Evolutionary conservation across 441 rosid species (phyloP).

Genomic region (Omphalea diandra): DNA sequence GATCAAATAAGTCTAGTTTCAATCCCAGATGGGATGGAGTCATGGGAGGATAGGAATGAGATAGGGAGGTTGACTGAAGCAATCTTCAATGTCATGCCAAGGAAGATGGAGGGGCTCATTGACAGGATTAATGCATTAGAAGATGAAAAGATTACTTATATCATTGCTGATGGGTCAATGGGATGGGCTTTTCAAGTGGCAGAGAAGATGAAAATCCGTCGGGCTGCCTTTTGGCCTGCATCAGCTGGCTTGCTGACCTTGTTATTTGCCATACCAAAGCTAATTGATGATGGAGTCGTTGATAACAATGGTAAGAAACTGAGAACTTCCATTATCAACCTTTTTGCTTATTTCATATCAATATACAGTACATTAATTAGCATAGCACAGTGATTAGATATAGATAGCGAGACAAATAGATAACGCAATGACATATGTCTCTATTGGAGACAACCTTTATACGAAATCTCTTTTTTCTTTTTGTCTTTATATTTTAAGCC

Average conservation of each 20-base stretch:
- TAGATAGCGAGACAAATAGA: background rate
- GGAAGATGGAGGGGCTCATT: constrained; percentile 33
- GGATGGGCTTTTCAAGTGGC: constrained; percentile 44
- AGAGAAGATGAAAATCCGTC: constrained; percentile 39
- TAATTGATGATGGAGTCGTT: constrained; percentile 48
- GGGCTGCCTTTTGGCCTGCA: constrained; percentile 55
- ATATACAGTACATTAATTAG: background rate
- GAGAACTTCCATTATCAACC: background rate
- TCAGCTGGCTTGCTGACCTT: constrained; percentile 44
- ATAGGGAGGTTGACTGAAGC: constrained; percentile 21
- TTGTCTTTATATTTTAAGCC: too few relatives aligned
- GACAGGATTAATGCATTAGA: constrained; percentile 20
- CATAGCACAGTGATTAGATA: background rate
- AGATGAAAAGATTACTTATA: constrained; percentile 21
- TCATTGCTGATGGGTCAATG: constrained; percentile 31
- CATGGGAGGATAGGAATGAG: constrained; percentile 32
- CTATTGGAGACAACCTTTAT: too few relatives aligned
- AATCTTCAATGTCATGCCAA: constrained; percentile 24
- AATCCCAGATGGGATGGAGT: constrained; percentile 34
- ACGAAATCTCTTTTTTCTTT: too few relatives aligned
- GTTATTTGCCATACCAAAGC: constrained; percentile 31
- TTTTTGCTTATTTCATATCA: too few relatives aligned
- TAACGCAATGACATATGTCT: too few relatives aligned
- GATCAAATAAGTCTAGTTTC: constrained; percentile 14
- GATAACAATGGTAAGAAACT: constrained; percentile 47